Evolutionary conservation across 129 eudicot genomes (phyloP), one percentile per base, ranked within the genome.

Genomic region (Tanacetum coccineum): DNA sequence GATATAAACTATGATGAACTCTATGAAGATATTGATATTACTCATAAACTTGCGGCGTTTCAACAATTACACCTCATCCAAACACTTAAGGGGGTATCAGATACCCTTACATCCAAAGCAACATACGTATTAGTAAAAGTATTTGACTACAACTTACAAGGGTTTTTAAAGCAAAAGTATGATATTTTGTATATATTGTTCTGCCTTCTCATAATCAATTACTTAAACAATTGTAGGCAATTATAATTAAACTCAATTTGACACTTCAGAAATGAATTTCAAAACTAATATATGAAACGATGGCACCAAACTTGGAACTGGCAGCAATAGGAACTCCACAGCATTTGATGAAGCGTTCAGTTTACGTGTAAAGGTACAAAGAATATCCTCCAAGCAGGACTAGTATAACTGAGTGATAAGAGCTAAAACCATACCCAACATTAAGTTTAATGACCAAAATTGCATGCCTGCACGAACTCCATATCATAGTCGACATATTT

Each of bases 401-500:
- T 50, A 63, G 58, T 81, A 42, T 68, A 61, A 66, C 52, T 36
- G 45, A 46, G 62, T 80, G 78, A 81, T 58, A 51, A 21, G 57
- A 61, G 74, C 55, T 77, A 67, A 52, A 72, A 70, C 53, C 67
- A 58, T 58, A 55, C 54, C 2, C 4, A 40, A 20, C 7, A 32
- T 64, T 21, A 50, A 30, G 64, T 59, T 79, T 65, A 89, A 40
- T 78, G 84, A 77, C 86, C 90, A 58, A 89, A 89, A 75, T 89
- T 89, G 88, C 96, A 89, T 58, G 86, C 82, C 53, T 81, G 95
- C 11, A 89, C 86, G 14, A 81, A 86, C 77, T 89, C 96, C 76
- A 81, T 89, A 20, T 89, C 95, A 46, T 86, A 79, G 75, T 89
- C 96, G 1, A 89, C 96, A 68, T 85, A 83, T 70, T 89, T 89